Conservation (phyloP, 169 alveolate species). For the Plasmodium berghei region DNA sequence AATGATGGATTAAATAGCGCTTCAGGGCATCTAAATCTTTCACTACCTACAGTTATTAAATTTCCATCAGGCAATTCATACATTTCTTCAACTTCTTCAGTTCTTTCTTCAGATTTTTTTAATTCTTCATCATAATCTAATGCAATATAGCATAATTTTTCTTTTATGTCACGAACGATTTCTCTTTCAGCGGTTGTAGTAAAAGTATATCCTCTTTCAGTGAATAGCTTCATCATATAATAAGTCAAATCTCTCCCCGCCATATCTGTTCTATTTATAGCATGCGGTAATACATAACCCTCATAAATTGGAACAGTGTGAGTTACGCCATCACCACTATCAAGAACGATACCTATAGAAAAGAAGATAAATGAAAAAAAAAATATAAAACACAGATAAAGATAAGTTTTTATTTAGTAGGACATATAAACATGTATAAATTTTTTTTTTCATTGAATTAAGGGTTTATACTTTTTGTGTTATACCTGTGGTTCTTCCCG, state of each 20-base stretch:
- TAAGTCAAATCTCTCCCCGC: constrained; percentile 99
- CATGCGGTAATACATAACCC: constrained; percentile 99
- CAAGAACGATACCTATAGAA: constrained; percentile 92
- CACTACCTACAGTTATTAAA: constrained; percentile 95
- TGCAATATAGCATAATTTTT: constrained; percentile 96
- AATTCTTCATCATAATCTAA: constrained; percentile 96
- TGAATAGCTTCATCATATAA: constrained; percentile 94
- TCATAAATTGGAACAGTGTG: constrained; percentile 99
- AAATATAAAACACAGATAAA: background rate
- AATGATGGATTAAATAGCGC: constrained; percentile 96
- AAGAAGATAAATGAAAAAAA: background rate
- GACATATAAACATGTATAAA: background rate
- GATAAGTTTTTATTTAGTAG: background rate
- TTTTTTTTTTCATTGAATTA: background rate
- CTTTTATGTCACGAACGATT: constrained; percentile 98
- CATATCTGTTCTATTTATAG: constrained; percentile 95
- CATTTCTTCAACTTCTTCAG: constrained; percentile 94
- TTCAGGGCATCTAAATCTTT: constrained; percentile 99
- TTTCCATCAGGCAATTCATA: constrained; percentile 99
- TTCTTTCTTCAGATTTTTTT: constrained; percentile 89
- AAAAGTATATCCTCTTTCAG: constrained; percentile 97
- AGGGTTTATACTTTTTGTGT: background rate
- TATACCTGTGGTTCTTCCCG: constrained; percentile 99
- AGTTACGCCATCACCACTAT: constrained; percentile 99
- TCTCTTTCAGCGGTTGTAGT: constrained; percentile 98